These are phyloP conservation scores for Pleurotus platypus DNA, from an alignment of 768 basidiomycete genomes.

Conservation along the genomic window DNA sequence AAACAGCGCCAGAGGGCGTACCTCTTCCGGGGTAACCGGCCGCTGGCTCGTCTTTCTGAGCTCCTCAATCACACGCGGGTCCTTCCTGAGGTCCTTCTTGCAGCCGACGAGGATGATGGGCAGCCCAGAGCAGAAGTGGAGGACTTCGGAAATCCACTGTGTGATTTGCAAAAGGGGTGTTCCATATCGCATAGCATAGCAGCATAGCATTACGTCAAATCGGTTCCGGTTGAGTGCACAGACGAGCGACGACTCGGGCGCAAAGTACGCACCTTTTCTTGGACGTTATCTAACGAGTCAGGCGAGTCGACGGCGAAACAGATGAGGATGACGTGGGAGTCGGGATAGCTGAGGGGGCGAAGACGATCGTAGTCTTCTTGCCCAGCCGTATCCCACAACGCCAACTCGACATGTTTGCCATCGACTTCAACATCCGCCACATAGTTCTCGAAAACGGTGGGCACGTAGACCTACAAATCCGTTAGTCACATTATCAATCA, in stretches of 20 bases:
- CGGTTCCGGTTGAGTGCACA: too few species aligned
- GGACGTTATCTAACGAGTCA: slow-evolving; percentile 98
- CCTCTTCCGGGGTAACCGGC: slow-evolving; percentile 93
- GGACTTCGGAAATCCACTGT: slow-evolving; percentile 98
- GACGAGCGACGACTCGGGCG: background rate
- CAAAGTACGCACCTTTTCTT: slow-evolving; percentile 82
- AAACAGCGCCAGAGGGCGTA: slow-evolving; percentile 24
- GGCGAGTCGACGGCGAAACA: slow-evolving; percentile 98
- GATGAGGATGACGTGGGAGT: slow-evolving; percentile 99
- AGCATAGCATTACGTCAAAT: too few species aligned
- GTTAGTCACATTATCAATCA: too few species aligned
- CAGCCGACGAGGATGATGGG: slow-evolving; percentile 98
- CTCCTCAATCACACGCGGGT: slow-evolving; percentile 90
- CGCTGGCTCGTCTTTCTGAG: slow-evolving; percentile 91
- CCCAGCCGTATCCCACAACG: slow-evolving; percentile 99
- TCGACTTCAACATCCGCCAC: slow-evolving; percentile 99
- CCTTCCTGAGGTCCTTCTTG: slow-evolving; percentile 97
- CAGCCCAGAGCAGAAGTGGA: slow-evolving; percentile 93
- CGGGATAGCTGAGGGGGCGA: slow-evolving; percentile 95
- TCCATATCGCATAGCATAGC: too few species aligned
- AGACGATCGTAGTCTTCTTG: slow-evolving; percentile 99
- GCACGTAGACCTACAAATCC: slow-evolving; percentile 84
- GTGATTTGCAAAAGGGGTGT: background rate
- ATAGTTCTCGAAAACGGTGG: slow-evolving; percentile 99
- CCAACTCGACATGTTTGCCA: slow-evolving; percentile 96